Evolutionary conservation across 1,139 yeast species (phyloP), one percentile per base, ranked within the genome.

Genomic region (Saccharomyces hybrid): DNA sequence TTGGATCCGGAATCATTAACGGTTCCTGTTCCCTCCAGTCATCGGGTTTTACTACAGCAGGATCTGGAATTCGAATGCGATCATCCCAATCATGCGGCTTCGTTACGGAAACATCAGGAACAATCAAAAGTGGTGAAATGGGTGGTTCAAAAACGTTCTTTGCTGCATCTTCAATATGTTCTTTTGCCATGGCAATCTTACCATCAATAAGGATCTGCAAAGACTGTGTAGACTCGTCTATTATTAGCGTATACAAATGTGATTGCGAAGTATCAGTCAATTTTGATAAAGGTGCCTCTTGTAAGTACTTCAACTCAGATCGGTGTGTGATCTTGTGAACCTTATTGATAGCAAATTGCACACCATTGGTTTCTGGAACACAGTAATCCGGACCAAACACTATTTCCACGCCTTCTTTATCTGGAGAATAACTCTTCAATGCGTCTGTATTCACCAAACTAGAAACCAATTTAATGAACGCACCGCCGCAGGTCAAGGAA

Each of bases 321-420:
- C 73, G 75, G 5, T 81, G 83, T n/a, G 82, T 76, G 46, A 67
- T 62, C 44, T 83, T 84, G 66, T 80, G 78, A 63, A 74, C 73
- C 64, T 86, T 80, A 55, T 78, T 80, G 55, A 89, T 66, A 54
- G 89, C 87, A 60, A 90, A 81, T 65, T 87, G 95, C 29, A 90
- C 83, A 70, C 83, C 84, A 73, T 89, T 87, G 50, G 84, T 80
- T 29, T 59, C 60, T 51, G 83, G 70, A 3, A 96, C 96, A 73
- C 98, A 91, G 68, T 78, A 80, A 71, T 91, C 98, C 41, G 98
- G 98, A 27, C 97, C 98, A 75, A 91, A 91, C 95, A 90, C 86
- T 60, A 91, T 72, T 68, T 86, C 89, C 72, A 85, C 89, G 0
- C 91, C 87, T 5, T 95, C 78, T 25, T 78, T 81, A 58, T 80